Evolutionary conservation across 768 basidiomycete genomes (phyloP), one percentile per base, ranked within the genome.

Genomic region (Amyloporia xantha): DNA sequence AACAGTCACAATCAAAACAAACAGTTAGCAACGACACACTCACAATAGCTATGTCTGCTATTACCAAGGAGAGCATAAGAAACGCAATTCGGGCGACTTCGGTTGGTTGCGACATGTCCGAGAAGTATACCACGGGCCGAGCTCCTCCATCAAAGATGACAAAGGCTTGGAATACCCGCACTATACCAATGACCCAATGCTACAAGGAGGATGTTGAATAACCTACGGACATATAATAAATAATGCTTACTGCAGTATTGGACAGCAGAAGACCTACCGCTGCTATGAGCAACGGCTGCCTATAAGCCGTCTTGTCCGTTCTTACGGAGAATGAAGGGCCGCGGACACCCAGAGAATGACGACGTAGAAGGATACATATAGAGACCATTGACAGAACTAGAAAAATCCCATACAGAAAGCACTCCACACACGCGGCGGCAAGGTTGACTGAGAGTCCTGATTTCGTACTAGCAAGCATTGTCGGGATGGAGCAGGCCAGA

Each of bases 31-130:
- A 12, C 12, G 42, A 12, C 12, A 11, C 17, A 10, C 42, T 26
- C n/a, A 44, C 42, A 28, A 44, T 44, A 23, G 28, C 28, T 27
- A 27, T 19, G 26, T 44, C 42, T 12, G 24, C 42, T 10, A 44
- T 44, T 17, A 44, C 28, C 42, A 44, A 25, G 12, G 42, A 44
- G n/a, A 30, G 4, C 42, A 44, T 44, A 15, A 44, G 42, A 10
- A 44, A 20, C 23, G 42, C 19, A n/a, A 23, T 44, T 25, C 28
- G 42, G 5, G 19, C 10, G 10, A 44, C 27, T 25, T 44, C 42
- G 19, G 42, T 28, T 3, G 42, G 24, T 25, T 27, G 4, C 3
- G 25, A n/a, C 24, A 24, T n/a, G 42, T 44, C 23, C 4, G 12
- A 26, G 42, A 23, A 30, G 27, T 44, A 44, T 12, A 12, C 42